These are phyloP conservation scores for Colletotrichum sp. DNA, from an alignment of 2,329 filamentous ascomycete species.

Conservation along the genomic window DNA sequence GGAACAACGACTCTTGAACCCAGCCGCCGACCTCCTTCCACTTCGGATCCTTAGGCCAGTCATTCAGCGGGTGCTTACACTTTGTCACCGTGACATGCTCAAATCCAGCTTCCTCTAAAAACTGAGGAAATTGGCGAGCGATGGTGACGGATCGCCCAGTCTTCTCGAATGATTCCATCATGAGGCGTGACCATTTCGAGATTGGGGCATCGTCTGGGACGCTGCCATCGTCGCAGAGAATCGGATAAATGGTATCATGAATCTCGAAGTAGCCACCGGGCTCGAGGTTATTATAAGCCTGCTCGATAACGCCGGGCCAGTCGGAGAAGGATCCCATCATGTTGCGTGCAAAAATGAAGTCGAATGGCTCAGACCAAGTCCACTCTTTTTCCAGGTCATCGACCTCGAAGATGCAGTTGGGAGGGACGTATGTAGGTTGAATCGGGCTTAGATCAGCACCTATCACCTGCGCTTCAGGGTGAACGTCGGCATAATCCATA, in stretches of 20 bases:
- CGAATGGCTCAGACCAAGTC: neutral
- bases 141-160: neutral
- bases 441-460: neutral
- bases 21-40: neutral
- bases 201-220: neutral
- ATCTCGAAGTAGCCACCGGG: neutral
- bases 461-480: neutral
- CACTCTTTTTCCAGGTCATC: neutral
- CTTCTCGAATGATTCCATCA: neutral
- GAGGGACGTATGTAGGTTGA: neutral
- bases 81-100: neutral
- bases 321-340: neutral
- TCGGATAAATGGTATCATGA: neutral
- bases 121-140: neutral
- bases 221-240: neutral
- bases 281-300: neutral
- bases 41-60: neutral
- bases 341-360: neutral
- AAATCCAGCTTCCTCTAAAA: neutral
- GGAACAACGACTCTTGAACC: neutral
- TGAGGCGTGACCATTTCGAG: neutral
- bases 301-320: neutral
- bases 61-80: neutral
- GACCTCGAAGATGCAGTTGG: neutral
- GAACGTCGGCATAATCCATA: neutral